Conservation (phyloP, 1,139 yeast species). For the Kodamaea derodonti region DNA sequence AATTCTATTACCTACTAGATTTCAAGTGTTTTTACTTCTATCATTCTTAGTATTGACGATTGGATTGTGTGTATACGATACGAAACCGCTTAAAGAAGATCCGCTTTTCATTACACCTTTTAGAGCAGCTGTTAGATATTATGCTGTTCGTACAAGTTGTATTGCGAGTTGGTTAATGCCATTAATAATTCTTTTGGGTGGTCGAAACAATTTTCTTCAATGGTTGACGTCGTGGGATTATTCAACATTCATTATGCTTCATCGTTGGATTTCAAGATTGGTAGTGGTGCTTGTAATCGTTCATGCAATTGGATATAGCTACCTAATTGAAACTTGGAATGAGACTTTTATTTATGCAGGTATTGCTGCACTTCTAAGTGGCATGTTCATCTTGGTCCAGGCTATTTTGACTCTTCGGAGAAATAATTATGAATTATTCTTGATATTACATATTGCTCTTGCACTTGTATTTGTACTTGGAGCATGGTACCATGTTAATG, state of each 20-base stretch:
- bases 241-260: conserved; percentile 54
- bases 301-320: conserved; percentile 37
- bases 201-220: conserved; percentile 57
- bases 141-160: conserved; percentile 57
- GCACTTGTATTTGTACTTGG: conserved; percentile 41
- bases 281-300: conserved; percentile 34
- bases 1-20: conserved; percentile 56
- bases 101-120: conserved; percentile 22
- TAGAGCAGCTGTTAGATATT: conserved; percentile 27
- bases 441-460: conserved; percentile 37
- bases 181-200: conserved; percentile 52
- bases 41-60: background rate
- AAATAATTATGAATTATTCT: conserved; percentile 40
- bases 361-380: conserved; percentile 25
- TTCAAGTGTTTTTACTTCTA: conserved; percentile 33
- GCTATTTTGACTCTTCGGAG: conserved; percentile 40
- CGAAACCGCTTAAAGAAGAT: conserved; percentile 24
- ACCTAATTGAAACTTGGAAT: conserved; percentile 9
- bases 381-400: conserved; percentile 29
- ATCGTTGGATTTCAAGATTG: conserved; percentile 57
- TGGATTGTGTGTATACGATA: conserved; percentile 11
- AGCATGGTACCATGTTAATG: conserved; percentile 38
- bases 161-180: conserved; percentile 53
- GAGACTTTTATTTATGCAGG: conserved; percentile 28
- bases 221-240: conserved; percentile 59